Percentiles rank a stretch among this genome's conserved stretches.
Evolutionary conservation across 164 flowering plant genomes (phyloP).

Genomic region (Chimonanthus praecox): DNA sequence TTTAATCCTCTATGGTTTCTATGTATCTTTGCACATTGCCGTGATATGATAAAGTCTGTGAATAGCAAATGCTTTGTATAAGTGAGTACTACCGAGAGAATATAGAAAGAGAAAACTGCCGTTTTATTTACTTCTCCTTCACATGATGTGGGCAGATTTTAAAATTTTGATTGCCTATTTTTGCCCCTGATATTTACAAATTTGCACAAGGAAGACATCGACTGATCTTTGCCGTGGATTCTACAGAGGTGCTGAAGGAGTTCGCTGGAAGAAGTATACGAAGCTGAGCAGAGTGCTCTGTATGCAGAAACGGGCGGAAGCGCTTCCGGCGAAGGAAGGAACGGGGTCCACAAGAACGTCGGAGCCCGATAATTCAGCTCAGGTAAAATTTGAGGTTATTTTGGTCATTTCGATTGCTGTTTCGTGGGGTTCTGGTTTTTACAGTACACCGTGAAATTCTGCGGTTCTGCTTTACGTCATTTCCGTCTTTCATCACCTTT

Average conservation of each 20-base stretch:
- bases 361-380: slow-evolving; percentile 8
- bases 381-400: slow-evolving; percentile 6
- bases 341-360: slow-evolving; percentile 14
- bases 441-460: background rate
- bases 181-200: background rate
- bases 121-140: too few species aligned
- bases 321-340: slow-evolving; percentile 17
- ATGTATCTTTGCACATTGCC: too few species aligned
- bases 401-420: background rate
- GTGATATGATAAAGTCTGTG: too few species aligned
- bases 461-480: too few species aligned
- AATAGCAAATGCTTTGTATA: too few species aligned
- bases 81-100: too few species aligned
- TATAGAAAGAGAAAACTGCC: too few species aligned
- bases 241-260: slow-evolving; percentile 68
- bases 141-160: background rate
- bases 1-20: too few species aligned
- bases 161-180: background rate
- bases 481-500: too few species aligned
- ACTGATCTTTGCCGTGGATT: background rate
- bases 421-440: background rate
- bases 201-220: too few species aligned
- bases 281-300: slow-evolving; percentile 44
- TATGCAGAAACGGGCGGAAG: slow-evolving; percentile 22
- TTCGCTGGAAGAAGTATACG: slow-evolving; percentile 55